A percentile compares a stretch with the other conserved stretches of the same genome.
Conservation (phyloP, 805 yeast genomes). For the Grigorovia yakushimaensis region DNA sequence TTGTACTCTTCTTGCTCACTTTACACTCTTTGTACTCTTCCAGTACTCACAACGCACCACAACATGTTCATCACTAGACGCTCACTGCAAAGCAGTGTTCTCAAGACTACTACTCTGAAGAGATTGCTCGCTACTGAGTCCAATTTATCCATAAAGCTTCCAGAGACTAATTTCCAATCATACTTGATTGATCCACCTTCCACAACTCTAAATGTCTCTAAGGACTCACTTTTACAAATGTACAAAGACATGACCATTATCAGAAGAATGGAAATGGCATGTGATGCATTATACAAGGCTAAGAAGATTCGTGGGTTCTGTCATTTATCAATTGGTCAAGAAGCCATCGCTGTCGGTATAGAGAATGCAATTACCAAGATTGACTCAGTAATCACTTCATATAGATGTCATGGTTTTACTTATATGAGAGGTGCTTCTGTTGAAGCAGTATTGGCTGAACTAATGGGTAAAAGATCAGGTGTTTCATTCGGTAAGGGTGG, state of each 20-base stretch:
- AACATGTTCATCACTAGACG: neutral
- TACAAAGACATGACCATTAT: slow-evolving; percentile 91
- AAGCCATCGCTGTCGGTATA: slow-evolving; percentile 97
- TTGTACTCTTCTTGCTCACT: no score
- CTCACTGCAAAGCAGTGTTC: neutral
- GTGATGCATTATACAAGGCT: slow-evolving; percentile 96
- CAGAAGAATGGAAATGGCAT: slow-evolving; percentile 98
- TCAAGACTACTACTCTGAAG: neutral
- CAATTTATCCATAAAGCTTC: slow-evolving; percentile 46
- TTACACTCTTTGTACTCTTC: no score
- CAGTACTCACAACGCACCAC: neutral
- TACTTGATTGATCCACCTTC: slow-evolving; percentile 71
- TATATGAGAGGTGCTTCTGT: slow-evolving; percentile 93
- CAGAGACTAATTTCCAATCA: slow-evolving; percentile 75
- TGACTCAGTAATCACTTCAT: slow-evolving; percentile 90
- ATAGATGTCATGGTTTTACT: slow-evolving; percentile 98
- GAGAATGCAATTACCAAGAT: slow-evolving; percentile 82
- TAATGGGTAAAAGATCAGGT: slow-evolving; percentile 94
- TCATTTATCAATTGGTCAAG: slow-evolving; percentile 97
- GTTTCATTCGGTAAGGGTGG: slow-evolving; percentile 98
- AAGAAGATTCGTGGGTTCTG: slow-evolving; percentile 98
- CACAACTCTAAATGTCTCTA: slow-evolving; percentile 66
- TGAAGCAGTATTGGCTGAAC: slow-evolving; percentile 82
- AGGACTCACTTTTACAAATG: slow-evolving; percentile 76
- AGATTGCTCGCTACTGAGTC: slow-evolving; percentile 10